Evolutionary conservation across 129 eudicot genomes (phyloP).

Genomic region (Gnaphalium uliginosum): DNA sequence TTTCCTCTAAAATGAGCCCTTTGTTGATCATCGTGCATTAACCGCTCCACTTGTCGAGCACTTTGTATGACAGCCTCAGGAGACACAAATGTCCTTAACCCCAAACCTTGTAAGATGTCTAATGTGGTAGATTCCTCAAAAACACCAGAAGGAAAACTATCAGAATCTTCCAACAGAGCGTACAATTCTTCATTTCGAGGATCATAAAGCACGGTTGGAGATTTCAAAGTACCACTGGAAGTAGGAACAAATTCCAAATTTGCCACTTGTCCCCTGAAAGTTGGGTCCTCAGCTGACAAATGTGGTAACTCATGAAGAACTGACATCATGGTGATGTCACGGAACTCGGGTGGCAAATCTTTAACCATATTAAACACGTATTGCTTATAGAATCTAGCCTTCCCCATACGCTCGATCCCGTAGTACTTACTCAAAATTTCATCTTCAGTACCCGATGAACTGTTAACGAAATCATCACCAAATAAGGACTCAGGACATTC

Average conservation of each 20-base stretch:
- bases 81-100: conserved; percentile 85
- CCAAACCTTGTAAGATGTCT: conserved; percentile 86
- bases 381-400: conserved; percentile 65
- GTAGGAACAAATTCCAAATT: conserved; percentile 83
- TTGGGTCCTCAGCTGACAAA: conserved; percentile 76
- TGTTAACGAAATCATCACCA: conserved; percentile 54
- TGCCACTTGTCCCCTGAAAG: conserved; percentile 58
- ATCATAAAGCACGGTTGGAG: conserved; percentile 73
- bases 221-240: conserved; percentile 58
- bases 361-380: conserved; percentile 59
- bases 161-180: conserved; percentile 82
- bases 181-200: conserved; percentile 92
- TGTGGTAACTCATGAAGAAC: conserved; percentile 82
- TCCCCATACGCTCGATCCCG: conserved; percentile 79
- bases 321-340: conserved; percentile 77
- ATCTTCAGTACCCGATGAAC: conserved; percentile 60
- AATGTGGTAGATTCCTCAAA: conserved; percentile 62
- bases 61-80: conserved; percentile 73
- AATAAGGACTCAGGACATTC: conserved; percentile 60
- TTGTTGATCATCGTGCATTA: conserved; percentile 62
- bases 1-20: conserved; percentile 81
- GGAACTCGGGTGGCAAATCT: conserved; percentile 63
- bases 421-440: conserved; percentile 68
- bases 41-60: conserved; percentile 77
- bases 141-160: conserved; percentile 75